Base-by-base conservation (phyloP, 2,329 filamentous ascomycete genomes). In the Sporothrix luriei region DNA sequence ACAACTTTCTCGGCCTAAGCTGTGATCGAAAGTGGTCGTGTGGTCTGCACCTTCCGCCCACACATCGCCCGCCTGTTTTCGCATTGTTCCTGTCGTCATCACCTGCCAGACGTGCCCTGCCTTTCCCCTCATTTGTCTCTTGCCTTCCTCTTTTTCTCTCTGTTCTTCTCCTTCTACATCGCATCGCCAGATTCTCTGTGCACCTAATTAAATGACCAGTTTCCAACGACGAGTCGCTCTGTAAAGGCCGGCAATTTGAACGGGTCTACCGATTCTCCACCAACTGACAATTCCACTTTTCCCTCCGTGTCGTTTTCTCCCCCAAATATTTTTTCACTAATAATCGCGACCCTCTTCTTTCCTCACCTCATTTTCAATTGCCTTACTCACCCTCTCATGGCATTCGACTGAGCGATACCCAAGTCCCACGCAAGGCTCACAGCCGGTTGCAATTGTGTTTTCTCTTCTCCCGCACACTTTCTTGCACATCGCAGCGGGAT, bases 241-340 rank as follows among this genome's bases (percentile, higher is more conserved):
- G 38, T 26, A 33, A 59, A 62, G 21, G 11, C 59, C 69, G 69
- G 69, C 46, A 62, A 67, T 61, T 55, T 40, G 49, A 40, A 54
- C 51, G 69, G 57, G 52, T 51, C 66, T 52, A 29, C 33, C 38
- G 49, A 68, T 10, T 52, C 24, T 29, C 48, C 51, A 70, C 65
- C 64, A 49, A 49, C 29, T 51, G 57, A 29, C 24, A 46, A 57
- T 24, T 68, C 69, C 69, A 70, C 69, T 68, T 70, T 71, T 71
- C 43, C n/a, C 29, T 21, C 57, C 61, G 57, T 64, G 33, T 19
- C 49, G 52, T 69, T 69, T 64, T 69, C 62, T 57, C 62, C 38
- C 52, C 67, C 62, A 71, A 67, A 62, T 43, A 49, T 40, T 65
- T 68, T 69, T 69, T 71, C 55, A 51, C 54, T 33, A 66, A 46